Conservation (phyloP, 2,329 filamentous ascomycete genomes). For the Curvularia eragrostidis region DNA sequence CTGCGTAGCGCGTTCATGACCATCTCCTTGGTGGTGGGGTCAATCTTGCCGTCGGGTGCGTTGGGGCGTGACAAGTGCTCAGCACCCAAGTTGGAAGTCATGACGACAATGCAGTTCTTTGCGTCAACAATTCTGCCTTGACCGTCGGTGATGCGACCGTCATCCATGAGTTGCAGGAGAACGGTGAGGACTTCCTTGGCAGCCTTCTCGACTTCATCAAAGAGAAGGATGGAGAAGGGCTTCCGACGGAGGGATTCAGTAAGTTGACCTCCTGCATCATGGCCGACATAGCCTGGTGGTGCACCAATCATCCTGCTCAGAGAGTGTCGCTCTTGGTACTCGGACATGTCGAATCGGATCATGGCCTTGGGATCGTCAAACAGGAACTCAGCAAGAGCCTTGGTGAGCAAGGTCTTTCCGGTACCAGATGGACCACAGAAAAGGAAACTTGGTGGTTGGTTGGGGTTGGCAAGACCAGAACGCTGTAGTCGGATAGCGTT, state of each 20-base stretch:
- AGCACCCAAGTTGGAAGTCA: conserved; percentile 97
- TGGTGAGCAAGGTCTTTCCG: conserved; percentile 95
- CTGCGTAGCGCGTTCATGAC: conserved; percentile 90
- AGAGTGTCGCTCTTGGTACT: conserved; percentile 97
- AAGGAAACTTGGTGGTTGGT: conserved; percentile 95
- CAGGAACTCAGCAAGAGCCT: conserved; percentile 95
- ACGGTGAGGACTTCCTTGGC: conserved; percentile 98
- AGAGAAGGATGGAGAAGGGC: conserved; percentile 96
- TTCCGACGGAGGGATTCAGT: conserved; percentile 93
- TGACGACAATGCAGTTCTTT: conserved; percentile 98
- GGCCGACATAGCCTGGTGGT: conserved; percentile 94
- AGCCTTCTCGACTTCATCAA: conserved; percentile 98
- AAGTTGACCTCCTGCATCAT: conserved; percentile 93
- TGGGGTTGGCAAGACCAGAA: conserved; percentile 92
- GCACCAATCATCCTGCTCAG: conserved; percentile 98
- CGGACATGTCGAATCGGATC: conserved; percentile 99
- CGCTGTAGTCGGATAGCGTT: conserved; percentile 96
- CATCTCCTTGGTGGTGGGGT: conserved; percentile 81
- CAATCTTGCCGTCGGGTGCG: conserved; percentile 81
- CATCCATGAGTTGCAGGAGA: conserved; percentile 98
- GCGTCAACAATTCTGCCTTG: conserved; percentile 95
- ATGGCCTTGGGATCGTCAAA: conserved; percentile 97
- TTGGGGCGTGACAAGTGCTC: conserved; percentile 87
- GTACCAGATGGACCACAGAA: conserved; percentile 99
- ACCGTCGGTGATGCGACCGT: conserved; percentile 96